Evolutionary conservation across 768 basidiomycete species (phyloP), one percentile per base, ranked within the genome.

Genomic region (Auriculariales sp.): DNA sequence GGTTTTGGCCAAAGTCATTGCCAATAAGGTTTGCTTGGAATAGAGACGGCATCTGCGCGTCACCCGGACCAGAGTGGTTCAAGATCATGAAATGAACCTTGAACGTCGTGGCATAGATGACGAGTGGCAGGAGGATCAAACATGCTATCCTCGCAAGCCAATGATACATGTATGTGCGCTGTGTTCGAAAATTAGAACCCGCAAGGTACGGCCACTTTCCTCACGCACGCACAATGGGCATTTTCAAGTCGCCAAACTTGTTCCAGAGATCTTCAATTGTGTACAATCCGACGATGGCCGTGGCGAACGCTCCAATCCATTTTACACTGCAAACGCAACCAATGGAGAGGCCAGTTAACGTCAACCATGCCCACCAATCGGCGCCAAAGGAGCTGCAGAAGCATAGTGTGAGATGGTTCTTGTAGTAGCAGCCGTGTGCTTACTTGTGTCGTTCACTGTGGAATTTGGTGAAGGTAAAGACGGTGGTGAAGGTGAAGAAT

Each of bases 231-330:
- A 95, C 93, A 52, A 77, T 70, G 27, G 89, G 73, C 86, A 99
- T 92, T 58, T 78, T 82, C 19, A 95, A 70, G 64, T 99, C 93
- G 7, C 94, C 94, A 62, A 97, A 94, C 65, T 97, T 98, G 36
- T 93, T 83, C 94, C 94, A 99, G 6, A 99, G 77, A 59, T 99
- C 95, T 64, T 98, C 93, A 50, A 97, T 78, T 0, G 95, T 98
- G 66, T 99, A 98, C 2, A 95, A 64, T 22, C 95, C 95, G 32
- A 98, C 91, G 47, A 98, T 70, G 7, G 91, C 84, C 2, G 91
- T 98, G 47, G 90, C 90, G 62, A 99, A 99, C 10, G 95, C 70
- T 30, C 95, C 95, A 46, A 99, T 78, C 83, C 89, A 83, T 68
- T 99, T 99, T 54, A 99, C 83, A 56, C 93, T 95, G 59, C 39